A percentile compares a stretch with the other conserved stretches of the same genome.
Evolutionary conservation across 1,139 yeast genomes (phyloP).

Genomic region (Pichia cactophila): DNA sequence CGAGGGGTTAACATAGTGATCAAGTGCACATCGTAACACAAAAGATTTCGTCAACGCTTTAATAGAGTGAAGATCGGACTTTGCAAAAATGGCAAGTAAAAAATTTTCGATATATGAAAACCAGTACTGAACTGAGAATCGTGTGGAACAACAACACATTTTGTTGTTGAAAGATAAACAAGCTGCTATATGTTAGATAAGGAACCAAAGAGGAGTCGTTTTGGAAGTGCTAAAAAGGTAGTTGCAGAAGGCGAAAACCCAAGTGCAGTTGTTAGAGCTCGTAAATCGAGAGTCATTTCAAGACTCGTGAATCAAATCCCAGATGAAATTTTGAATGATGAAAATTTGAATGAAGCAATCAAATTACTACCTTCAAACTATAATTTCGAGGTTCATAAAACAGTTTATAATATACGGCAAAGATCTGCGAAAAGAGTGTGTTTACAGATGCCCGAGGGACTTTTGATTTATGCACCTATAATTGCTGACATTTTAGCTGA

Average conservation of each 20-base stretch:
- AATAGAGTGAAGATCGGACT: background rate
- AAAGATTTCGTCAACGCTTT: too few species aligned
- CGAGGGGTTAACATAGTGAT: slow-evolving; percentile 74
- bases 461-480: slow-evolving; percentile 76
- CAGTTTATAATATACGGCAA: slow-evolving; percentile 85
- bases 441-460: slow-evolving; percentile 95
- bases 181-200: background rate
- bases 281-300: slow-evolving; percentile 34
- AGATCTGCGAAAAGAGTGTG: slow-evolving; percentile 73
- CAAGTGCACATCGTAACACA: too few species aligned
- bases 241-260: background rate
- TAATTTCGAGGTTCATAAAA: slow-evolving; percentile 92
- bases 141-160: too few species aligned
- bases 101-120: background rate
- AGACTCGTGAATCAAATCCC: slow-evolving; percentile 88
- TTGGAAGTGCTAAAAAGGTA: slow-evolving; percentile 20
- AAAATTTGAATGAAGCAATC: slow-evolving; percentile 74
- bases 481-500: slow-evolving; percentile 88
- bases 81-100: background rate
- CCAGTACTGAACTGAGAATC: too few species aligned
- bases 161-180: background rate
- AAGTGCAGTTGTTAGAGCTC: slow-evolving; percentile 25
- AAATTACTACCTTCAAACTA: slow-evolving; percentile 80
- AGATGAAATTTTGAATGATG: slow-evolving; percentile 68
- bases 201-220: slow-evolving; percentile 15